phyloP scores from a whole-genome alignment of 2,329 filamentous ascomycete species.

The Aspergillus sp. region DNA sequence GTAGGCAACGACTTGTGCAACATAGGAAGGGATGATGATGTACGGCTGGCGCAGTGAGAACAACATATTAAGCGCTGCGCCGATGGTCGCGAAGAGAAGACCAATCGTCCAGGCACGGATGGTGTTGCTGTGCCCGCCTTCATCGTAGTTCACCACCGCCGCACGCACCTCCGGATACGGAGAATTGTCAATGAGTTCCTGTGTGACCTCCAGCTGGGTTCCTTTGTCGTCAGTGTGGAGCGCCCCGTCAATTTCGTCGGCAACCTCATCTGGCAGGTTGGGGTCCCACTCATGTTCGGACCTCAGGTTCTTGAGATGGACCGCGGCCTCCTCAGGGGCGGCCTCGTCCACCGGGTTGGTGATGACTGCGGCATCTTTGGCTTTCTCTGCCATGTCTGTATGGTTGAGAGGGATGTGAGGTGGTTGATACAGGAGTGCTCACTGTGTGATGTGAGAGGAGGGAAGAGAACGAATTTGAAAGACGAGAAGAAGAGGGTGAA shows the following conservation, averaged over 20 bases:
- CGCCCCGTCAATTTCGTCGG: conserved; percentile 59
- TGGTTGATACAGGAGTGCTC: background rate
- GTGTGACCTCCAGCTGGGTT: conserved; percentile 57
- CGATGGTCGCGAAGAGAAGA: conserved; percentile 58
- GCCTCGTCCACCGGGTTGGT: conserved; percentile 1
- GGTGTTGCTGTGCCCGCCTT: conserved; percentile 63
- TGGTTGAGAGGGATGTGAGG: background rate
- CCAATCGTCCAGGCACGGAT: conserved; percentile 64
- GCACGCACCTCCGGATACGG: conserved; percentile 67
- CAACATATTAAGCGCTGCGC: conserved; percentile 61
- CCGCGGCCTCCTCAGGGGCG: conserved; percentile 21
- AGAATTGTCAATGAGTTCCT: conserved; percentile 63
- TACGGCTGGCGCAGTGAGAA: conserved; percentile 57
- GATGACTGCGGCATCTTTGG: background rate
- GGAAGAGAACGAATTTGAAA: background rate
- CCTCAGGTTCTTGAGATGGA: conserved; percentile 54
- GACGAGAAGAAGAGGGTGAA: background rate
- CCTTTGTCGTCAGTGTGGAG: conserved; percentile 55
- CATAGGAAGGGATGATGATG: conserved; percentile 59
- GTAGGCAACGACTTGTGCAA: conserved; percentile 62
- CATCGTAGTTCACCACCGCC: conserved; percentile 63
- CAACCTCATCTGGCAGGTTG: conserved; percentile 62
- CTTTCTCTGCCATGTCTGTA: conserved; percentile 1
- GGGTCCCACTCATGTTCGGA: conserved; percentile 63
- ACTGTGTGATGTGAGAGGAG: background rate